Evolutionary conservation across 2,329 filamentous ascomycete species (phyloP), one percentile per base, ranked within the genome.

Genomic region (Hypoxylon sp.): DNA sequence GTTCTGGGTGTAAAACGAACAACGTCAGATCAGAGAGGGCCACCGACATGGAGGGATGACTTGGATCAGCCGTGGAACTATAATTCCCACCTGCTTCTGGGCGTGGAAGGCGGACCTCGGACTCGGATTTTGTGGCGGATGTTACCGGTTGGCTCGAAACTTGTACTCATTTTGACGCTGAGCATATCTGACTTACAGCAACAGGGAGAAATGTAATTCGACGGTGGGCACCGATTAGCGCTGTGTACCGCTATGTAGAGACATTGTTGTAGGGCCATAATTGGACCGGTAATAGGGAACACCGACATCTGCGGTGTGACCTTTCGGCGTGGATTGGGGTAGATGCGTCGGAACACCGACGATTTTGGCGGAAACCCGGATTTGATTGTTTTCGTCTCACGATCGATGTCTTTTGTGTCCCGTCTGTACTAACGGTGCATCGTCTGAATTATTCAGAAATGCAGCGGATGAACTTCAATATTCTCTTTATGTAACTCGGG

Each of bases 321-420:
- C 36, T 30, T 55, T 65, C 60, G 68, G 69, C 10, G 28, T 60
- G 2, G 17, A 49, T 68, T 68, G 65, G 68, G 68, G 68, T 62
- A 70, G 32, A 65, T 58, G 55, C 60, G 21, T 50, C 68, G 63
- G 67, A 69, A 59, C 63, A 60, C 67, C 67, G 63, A 45, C 9
- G 11, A n/a, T 49, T 25, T 5, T 50, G 41, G 28, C 23, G 46
- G 48, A 64, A 32, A 21, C 2, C 65, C 28, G 55, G 13, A 28
- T 13, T 17, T 13, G 32, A 17, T 36, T 25, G 6, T 14, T 25
- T 1, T 17, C 3, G n/a, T 34, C n/a, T 46, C 7, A 34, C 11
- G 19, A 6, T 14, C 3, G 46, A 49, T 28, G 9, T 17, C 46
- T 19, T 10, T n/a, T 3, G 2, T 17, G 23, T 30, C 17, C 25